Evolutionary conservation across 192 early-diverging fungal species (phyloP).

Genomic region (Cladochytrium replicatum): DNA sequence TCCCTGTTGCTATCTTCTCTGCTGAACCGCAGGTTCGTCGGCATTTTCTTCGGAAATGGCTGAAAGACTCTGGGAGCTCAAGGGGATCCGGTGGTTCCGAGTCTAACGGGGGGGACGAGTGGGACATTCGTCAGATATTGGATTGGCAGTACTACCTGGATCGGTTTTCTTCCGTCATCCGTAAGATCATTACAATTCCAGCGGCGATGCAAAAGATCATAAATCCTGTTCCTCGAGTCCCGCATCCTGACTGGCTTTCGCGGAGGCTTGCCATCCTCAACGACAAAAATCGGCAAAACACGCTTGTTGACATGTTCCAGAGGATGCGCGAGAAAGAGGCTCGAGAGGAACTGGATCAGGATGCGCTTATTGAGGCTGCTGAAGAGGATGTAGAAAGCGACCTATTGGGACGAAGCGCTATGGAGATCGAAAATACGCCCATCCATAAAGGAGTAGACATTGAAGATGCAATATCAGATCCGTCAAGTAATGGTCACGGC

Average conservation of each 20-base stretch:
- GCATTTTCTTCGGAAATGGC: conserved; percentile 86
- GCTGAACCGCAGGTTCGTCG: conserved; percentile 64
- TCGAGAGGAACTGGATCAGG: conserved; percentile 4
- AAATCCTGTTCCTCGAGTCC: conserved; percentile 88
- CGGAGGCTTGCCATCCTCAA: conserved; percentile 66
- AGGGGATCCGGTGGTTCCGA: too few relatives aligned
- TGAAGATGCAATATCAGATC: too few relatives aligned
- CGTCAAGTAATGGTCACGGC: background rate
- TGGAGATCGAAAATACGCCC: conserved; percentile 16
- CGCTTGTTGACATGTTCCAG: conserved; percentile 78
- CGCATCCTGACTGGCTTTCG: conserved; percentile 90
- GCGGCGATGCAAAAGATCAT: conserved; percentile 91
- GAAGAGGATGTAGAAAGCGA: conserved; percentile 11
- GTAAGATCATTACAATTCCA: conserved; percentile 96
- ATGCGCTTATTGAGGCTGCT: conserved; percentile 4
- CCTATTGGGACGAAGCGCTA: background rate
- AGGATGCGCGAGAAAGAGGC: conserved; percentile 3
- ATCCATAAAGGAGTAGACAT: too few relatives aligned
- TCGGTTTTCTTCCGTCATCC: conserved; percentile 88
- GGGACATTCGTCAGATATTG: conserved; percentile 84
- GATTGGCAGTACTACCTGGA: conserved; percentile 98
- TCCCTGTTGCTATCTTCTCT: conserved; percentile 91
- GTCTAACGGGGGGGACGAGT: conserved; percentile 45
- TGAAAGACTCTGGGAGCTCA: conserved; percentile 65
- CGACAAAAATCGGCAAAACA: conserved; percentile 74